phyloP scores from a whole-genome alignment of 2,329 filamentous ascomycete genomes.

The Tolypocladium ovalisporum region DNA sequence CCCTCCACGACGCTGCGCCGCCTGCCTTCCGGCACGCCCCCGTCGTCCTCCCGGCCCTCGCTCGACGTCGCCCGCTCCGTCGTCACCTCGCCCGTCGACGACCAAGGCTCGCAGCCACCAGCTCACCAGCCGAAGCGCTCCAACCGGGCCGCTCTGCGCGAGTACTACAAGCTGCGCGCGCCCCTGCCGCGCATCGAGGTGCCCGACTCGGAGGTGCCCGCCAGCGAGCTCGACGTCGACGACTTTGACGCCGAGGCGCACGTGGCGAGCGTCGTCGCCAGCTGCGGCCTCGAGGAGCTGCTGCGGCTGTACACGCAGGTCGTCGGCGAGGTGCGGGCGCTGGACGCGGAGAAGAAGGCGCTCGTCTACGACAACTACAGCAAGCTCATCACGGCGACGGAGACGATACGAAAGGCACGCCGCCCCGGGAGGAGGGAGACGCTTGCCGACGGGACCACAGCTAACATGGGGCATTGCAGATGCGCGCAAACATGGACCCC shows the following conservation, averaged over 20 bases:
- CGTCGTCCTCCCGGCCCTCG: conserved; percentile 65
- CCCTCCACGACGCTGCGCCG: conserved; percentile 46
- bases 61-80: conserved; percentile 55
- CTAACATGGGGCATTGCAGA: conserved; percentile 29
- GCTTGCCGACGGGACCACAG: not conserved
- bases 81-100: conserved; percentile 37
- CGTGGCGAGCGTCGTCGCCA: conserved; percentile 49
- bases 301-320: conserved; percentile 60
- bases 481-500: conserved; percentile 74
- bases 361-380: conserved; percentile 98
- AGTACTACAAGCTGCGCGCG: conserved; percentile 76
- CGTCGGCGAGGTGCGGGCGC: conserved; percentile 70
- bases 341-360: conserved; percentile 94
- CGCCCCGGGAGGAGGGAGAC: too few species aligned
- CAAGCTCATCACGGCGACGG: conserved; percentile 91
- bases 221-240: conserved; percentile 61
- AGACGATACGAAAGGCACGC: conserved; percentile 71
- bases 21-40: conserved; percentile 49
- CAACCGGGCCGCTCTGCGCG: conserved; percentile 78
- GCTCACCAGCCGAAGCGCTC: conserved; percentile 33
- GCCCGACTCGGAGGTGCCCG: conserved; percentile 44
- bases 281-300: conserved; percentile 55
- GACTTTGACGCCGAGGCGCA: conserved; percentile 65
- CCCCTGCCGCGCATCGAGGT: conserved; percentile 30
- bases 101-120: conserved; percentile 17